Conservation (phyloP, 371 early-diverging fungal genomes). For the Basidiobolus meristosporus region DNA sequence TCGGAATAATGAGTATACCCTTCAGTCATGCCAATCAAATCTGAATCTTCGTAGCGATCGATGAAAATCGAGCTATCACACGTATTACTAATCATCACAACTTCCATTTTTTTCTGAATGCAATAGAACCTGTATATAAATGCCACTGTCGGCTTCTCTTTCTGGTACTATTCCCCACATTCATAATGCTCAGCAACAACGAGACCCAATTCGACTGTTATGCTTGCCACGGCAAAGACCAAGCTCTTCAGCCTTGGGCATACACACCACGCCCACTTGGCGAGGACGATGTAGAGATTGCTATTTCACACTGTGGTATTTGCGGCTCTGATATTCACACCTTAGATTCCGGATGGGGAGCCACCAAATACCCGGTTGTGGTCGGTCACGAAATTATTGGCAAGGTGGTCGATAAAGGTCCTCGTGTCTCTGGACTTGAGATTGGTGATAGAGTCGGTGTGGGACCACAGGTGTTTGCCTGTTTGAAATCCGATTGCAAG, state of each 20-base stretch:
- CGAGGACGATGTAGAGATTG: conserved; percentile 24
- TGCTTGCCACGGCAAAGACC: conserved; percentile 12
- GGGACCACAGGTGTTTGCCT: conserved; percentile 30
- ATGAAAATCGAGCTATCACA: too few relatives aligned
- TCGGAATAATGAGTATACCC: too few relatives aligned
- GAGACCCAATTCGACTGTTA: conserved; percentile 14
- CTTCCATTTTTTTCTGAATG: too few relatives aligned
- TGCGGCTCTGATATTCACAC: conserved; percentile 44
- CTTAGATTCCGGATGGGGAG: conserved; percentile 33
- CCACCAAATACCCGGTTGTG: conserved; percentile 31
- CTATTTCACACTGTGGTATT: conserved; percentile 29
- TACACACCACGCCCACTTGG: conserved; percentile 19
- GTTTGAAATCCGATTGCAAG: conserved; percentile 16
- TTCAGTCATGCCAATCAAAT: too few relatives aligned
- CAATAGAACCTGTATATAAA: too few relatives aligned
- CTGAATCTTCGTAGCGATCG: too few relatives aligned
- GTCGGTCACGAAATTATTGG: conserved; percentile 65
- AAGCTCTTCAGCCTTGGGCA: conserved; percentile 11
- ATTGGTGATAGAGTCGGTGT: conserved; percentile 65
- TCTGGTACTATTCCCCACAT: too few relatives aligned
- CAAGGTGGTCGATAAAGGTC: conserved; percentile 29
- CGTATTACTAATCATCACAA: too few relatives aligned
- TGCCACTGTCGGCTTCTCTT: too few relatives aligned
- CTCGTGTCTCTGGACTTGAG: conserved; percentile 19
- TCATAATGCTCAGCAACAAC: too few relatives aligned